Evolutionary conservation across 2,329 filamentous ascomycete species (phyloP), one percentile per base, ranked within the genome.

Genomic region (Diaporthe sp.): DNA sequence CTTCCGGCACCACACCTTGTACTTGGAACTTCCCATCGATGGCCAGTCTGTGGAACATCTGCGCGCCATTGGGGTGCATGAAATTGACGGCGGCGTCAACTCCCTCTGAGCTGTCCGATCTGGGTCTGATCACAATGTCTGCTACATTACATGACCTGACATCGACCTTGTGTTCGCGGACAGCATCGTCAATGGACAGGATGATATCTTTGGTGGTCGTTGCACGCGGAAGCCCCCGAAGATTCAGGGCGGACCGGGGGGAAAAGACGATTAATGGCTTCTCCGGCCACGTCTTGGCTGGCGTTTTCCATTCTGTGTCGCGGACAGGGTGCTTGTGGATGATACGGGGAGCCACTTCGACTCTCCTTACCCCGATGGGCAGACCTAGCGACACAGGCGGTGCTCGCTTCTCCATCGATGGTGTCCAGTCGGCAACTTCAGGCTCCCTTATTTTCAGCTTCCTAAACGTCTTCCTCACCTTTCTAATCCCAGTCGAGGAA

Each of bases 51-150:
- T 34, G 25, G 37, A 73, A 31, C 8, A 1, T 5, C 25, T 17
- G 22, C n/a, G 71, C 58, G 42, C 46, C 34, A 13, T 46, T 17
- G 6, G 58, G 58, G 39, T 65, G 46, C 25, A 25, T 12, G 19
- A 73, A 73, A 15, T 37, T 12, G 49, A 73, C 46, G 22, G 9
- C n/a, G 25, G 71, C 71, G 31, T 51, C 58, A 25, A 62, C n/a
- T 4, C 4, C 7, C 13, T 44, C 34, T 34, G 49, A 10, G 7
- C 5, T 17, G 49, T 51, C 58, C 13, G 25, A 28, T 31, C 58
- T 25, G 6, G 71, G 4, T 37, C n/a, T 28, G 25, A 73, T 31
- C 25, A 31, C 25, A 17, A 73, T 44, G 25, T 73, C 34, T 34
- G 25, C 4, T 31, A 42, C 7, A 12, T 28, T 25, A 31, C 15